phyloP scores from a whole-genome alignment of 192 early-diverging fungal genomes.

The Chytriomyces sp. region DNA sequence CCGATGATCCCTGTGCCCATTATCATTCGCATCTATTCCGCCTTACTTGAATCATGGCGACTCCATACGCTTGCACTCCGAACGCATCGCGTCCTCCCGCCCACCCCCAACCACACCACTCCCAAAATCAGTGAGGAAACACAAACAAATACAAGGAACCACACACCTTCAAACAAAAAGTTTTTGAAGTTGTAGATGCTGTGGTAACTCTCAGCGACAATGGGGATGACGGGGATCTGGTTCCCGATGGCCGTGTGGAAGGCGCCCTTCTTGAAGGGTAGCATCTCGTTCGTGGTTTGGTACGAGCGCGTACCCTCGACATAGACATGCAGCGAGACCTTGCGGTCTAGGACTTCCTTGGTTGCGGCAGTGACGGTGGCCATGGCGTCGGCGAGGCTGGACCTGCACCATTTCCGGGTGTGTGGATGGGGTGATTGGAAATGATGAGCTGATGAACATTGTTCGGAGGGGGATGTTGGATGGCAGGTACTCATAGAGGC shows the following conservation, averaged over 20 bases:
- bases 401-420: background rate
- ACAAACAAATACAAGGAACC: too few relatives aligned
- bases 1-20: too few relatives aligned
- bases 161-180: background rate
- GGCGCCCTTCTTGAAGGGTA: constrained; percentile 97
- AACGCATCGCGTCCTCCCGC: too few relatives aligned
- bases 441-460: too few relatives aligned
- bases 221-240: constrained; percentile 81
- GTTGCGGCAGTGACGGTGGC: constrained; percentile 74
- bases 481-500: too few relatives aligned
- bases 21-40: too few relatives aligned
- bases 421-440: too few relatives aligned
- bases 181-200: constrained; percentile 59
- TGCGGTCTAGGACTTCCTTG: constrained; percentile 69
- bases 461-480: too few relatives aligned
- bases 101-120: too few relatives aligned
- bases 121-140: too few relatives aligned
- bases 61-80: too few relatives aligned
- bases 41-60: too few relatives aligned
- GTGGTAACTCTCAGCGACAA: constrained; percentile 71
- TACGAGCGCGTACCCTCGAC: constrained; percentile 92
- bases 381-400: constrained; percentile 54
- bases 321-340: constrained; percentile 77
- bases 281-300: constrained; percentile 65
- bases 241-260: constrained; percentile 91